Percentiles rank a stretch among this genome's conserved stretches.
phyloP scores from a whole-genome alignment of 2,329 filamentous ascomycete species.

The Aspergillus oerlinghausenensis region DNA sequence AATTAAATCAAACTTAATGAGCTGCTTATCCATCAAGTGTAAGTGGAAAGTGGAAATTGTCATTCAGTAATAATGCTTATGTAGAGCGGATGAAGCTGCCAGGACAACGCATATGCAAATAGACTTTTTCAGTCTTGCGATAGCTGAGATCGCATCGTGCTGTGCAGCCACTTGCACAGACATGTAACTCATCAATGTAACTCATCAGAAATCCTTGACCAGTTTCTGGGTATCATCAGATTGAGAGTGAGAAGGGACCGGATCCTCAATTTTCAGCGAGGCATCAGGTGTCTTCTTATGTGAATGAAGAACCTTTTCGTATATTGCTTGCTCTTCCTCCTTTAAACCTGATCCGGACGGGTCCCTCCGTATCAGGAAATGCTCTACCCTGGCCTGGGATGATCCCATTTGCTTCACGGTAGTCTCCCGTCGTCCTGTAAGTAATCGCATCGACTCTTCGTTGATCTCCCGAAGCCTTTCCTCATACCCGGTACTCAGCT shows the following conservation, averaged over 20 bases:
- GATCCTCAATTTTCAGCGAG: not conserved
- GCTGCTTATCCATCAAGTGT: not conserved
- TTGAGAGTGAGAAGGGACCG: not conserved
- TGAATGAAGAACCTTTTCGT: conserved; percentile 30
- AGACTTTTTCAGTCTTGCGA: not conserved
- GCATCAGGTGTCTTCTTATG: conserved; percentile 2
- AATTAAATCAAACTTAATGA: too few relatives aligned
- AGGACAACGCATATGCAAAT: not conserved
- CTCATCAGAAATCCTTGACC: not conserved
- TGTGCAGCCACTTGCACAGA: not conserved
- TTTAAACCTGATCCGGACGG: conserved; percentile 45
- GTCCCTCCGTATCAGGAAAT: conserved; percentile 72
- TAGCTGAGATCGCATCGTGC: not conserved
- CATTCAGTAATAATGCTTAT: not conserved
- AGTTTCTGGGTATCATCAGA: not conserved
- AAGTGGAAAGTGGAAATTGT: not conserved
- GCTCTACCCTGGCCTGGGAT: conserved; percentile 64
- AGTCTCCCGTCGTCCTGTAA: conserved; percentile 51
- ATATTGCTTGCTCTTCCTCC: conserved; percentile 40
- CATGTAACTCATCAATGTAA: not conserved
- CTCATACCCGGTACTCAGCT: conserved; percentile 58
- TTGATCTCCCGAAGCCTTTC: conserved; percentile 63
- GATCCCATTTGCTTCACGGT: conserved; percentile 45
- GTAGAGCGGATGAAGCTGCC: not conserved
- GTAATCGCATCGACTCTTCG: conserved; percentile 56